Evolutionary conservation across 805 yeast species (phyloP), one percentile per base, ranked within the genome.

Genomic region (Kuraishia borneana): DNA sequence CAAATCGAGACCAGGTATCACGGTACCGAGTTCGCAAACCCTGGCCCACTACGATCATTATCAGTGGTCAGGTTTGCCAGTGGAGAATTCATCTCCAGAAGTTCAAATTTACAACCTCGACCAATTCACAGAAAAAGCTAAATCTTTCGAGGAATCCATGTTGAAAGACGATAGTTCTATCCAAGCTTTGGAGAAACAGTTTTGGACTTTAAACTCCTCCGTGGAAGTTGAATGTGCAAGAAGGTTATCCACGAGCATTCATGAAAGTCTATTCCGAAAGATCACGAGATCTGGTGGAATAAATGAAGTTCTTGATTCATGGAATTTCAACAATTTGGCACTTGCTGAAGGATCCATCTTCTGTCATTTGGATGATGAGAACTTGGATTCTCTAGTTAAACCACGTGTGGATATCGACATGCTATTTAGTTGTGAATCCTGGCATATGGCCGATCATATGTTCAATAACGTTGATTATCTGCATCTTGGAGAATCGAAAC

Each of bases 371-470:
- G 65, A 69, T 34, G 33, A 63, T 30, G 61, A 63, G 33, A 70
- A 67, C 39, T 56, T 56, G 21, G 70, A 60, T 10, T 38, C 64
- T 4, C 38, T 72, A 12, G 45, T 65, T 3, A 53, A 47, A 16
- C 63, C 83, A 0, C 50, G 54, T n/a, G 34, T 74, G 25, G 62
- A 64, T 30, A 57, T 76, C 8, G 73, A 71, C 2, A 68, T 69
- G 72, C 55, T 73, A 2, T 70, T 66, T 40, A 64, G 78, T 33
- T 54, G 70, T 2, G 66, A 67, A 34, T 62, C 70, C 30, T 80
- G 84, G 84, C 50, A 54, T 16, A 51, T 65, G 35, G 82, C 73
- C 42, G 87, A 79, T 41, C 80, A 73, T 39, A 71, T 69, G 49
- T 50, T 78, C 2, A 73, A 73, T 30, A 46, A 59, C 8, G 54